Evolutionary conservation across 352 stramenopile genomes (phyloP).

Genomic region (Globisporangium ultimum): DNA sequence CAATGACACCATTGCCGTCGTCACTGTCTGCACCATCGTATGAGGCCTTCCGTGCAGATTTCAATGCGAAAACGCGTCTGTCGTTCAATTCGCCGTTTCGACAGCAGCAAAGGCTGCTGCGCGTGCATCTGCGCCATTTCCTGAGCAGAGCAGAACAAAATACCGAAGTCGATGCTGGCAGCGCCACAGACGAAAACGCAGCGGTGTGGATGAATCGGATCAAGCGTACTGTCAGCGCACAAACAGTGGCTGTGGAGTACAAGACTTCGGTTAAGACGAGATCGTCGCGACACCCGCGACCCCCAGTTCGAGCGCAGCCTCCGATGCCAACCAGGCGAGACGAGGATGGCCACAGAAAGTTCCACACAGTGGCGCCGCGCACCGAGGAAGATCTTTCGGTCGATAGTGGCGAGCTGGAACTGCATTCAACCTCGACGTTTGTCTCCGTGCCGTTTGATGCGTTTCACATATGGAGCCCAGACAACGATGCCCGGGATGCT

Average conservation of each 20-base stretch:
- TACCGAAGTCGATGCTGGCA: constrained; percentile 3
- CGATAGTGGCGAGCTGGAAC: background rate
- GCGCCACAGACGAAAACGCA: background rate
- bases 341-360: background rate
- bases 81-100: constrained; percentile 7
- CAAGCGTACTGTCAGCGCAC: background rate
- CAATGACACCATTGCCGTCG: background rate
- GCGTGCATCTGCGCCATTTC: constrained; percentile 27
- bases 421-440: background rate
- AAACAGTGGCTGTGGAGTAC: background rate
- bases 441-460: background rate
- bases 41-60: constrained; percentile 18
- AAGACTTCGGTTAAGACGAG: background rate
- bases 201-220: constrained; percentile 4
- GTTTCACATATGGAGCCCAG: background rate
- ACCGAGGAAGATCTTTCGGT: background rate
- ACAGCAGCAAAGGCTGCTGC: constrained; percentile 22
- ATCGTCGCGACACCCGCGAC: background rate
- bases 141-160: constrained; percentile 13
- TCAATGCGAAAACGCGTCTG: background rate
- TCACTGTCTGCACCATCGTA: constrained; percentile 13
- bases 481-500: background rate
- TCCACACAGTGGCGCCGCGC: background rate
- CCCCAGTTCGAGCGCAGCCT: background rate
- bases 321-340: background rate